These are phyloP conservation scores for Clavulina sp. DNA, from an alignment of 768 basidiomycete species.

Conservation along the genomic window DNA sequence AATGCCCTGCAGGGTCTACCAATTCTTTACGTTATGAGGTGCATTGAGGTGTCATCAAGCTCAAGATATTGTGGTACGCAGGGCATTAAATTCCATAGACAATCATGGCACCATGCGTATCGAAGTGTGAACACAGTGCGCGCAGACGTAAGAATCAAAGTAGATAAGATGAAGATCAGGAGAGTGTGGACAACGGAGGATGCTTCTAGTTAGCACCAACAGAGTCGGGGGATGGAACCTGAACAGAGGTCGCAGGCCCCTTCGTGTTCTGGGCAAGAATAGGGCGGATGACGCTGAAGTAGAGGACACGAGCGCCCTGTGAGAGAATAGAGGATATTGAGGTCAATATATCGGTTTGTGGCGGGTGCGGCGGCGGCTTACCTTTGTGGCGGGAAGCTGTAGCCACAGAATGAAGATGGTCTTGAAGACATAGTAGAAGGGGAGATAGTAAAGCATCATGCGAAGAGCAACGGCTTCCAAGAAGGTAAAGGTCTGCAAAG, in stretches of 20 bases:
- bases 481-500: slow-evolving; percentile 47
- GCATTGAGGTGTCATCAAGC: too few species aligned
- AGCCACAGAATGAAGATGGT: slow-evolving; percentile 82
- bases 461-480: slow-evolving; percentile 72
- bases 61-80: too few species aligned
- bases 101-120: too few species aligned
- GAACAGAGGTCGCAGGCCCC: neutral
- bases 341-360: neutral
- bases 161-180: too few species aligned
- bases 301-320: slow-evolving; percentile 76
- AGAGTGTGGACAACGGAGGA: too few species aligned
- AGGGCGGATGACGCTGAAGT: slow-evolving; percentile 62
- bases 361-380: too few species aligned
- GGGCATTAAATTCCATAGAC: too few species aligned
- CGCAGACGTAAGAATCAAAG: too few species aligned
- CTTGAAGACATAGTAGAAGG: slow-evolving; percentile 93
- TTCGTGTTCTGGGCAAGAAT: slow-evolving; percentile 36
- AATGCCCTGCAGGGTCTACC: too few species aligned
- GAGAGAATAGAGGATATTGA: neutral
- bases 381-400: slow-evolving; percentile 69
- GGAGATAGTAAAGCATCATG: slow-evolving; percentile 75
- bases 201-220: too few species aligned
- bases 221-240: neutral
- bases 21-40: too few species aligned
- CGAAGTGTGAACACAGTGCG: too few species aligned